Percentiles rank a stretch among this genome's conserved stretches.
phyloP scores from a whole-genome alignment of 306 rosid species.

The Chamaecrista fasciculata region DNA sequence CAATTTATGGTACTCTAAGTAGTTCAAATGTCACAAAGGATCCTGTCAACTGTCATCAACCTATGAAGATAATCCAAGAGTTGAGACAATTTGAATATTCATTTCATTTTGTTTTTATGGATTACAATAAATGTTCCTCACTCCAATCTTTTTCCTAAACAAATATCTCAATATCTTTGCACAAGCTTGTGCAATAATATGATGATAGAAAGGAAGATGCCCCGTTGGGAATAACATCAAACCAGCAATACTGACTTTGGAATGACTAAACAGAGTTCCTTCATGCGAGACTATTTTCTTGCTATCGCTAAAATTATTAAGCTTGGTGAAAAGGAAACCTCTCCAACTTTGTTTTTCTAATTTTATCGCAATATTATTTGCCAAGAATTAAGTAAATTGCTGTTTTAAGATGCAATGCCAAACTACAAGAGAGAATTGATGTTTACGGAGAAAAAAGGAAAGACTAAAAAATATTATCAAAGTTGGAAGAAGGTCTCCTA shows the following conservation, averaged over 20 bases:
- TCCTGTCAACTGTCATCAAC: not conserved
- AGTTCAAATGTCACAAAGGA: conserved; percentile 10
- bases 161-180: not conserved
- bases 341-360: not conserved
- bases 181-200: not conserved
- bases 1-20: not conserved
- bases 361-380: not conserved
- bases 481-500: not conserved
- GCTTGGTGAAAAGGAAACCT: conserved; percentile 7
- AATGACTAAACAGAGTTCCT: not conserved
- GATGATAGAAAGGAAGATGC: not conserved
- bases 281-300: not conserved
- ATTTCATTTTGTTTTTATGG: conserved; percentile 1
- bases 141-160: conserved; percentile 6
- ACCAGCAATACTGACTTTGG: not conserved
- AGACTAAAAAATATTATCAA: not conserved
- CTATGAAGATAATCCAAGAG: not conserved
- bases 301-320: not conserved
- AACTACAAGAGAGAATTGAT: not conserved
- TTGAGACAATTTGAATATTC: not conserved
- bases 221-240: not conserved
- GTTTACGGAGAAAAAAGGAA: not conserved
- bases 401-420: not conserved
- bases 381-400: not conserved
- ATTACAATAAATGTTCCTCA: not conserved